Base-by-base conservation (phyloP, 305 asterid genomes). In the Solanum hybrid region DNA sequence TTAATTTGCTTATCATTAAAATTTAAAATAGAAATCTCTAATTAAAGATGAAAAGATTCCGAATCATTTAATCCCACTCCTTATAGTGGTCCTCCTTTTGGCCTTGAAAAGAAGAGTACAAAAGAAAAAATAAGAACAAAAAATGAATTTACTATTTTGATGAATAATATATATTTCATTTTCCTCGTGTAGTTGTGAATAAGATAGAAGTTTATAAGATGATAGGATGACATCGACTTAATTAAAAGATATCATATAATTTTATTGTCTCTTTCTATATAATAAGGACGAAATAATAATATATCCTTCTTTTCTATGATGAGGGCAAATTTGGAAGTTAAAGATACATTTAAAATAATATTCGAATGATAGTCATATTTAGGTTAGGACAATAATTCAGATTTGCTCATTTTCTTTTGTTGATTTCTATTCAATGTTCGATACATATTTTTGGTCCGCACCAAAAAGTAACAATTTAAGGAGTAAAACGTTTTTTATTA, bases 11-110 rank as follows among this genome's bases (percentile, higher is more conserved):
- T 72, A 5, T 27, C 5, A 0, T 27, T 73, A 26, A 12, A 72
- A 26, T 72, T 72, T 26, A 13, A 27, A 26, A 26, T 27, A 0
- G 3, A n/a, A 0, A 10, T 65, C 11, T 24, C 1, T 24, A 0
- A 70, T 24, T 29, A 75, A 14, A 8, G 0, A 5, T 0, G 1
- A 0, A 75, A 0, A 6, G 0, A 29, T 75, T 75, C 1, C 7
- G 2, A 61, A 31, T 75, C 4, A 27, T 73, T 12, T 6, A 12
- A 29, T 31, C 37, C 14, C 1, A 9, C 1, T 14, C 0, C 11
- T 29, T 29, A 26, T 26, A 29, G 6, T 75, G 80, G 12, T 75
- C 80, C n/a, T 26, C 2, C 3, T 73, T 26, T 73, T 27, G 34
- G 10, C 20, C 22, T 12, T 12, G 33, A 2, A 27, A 73, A 27